phyloP scores from a whole-genome alignment of 352 stramenopile species.

The Pythium rishiriense region DNA sequence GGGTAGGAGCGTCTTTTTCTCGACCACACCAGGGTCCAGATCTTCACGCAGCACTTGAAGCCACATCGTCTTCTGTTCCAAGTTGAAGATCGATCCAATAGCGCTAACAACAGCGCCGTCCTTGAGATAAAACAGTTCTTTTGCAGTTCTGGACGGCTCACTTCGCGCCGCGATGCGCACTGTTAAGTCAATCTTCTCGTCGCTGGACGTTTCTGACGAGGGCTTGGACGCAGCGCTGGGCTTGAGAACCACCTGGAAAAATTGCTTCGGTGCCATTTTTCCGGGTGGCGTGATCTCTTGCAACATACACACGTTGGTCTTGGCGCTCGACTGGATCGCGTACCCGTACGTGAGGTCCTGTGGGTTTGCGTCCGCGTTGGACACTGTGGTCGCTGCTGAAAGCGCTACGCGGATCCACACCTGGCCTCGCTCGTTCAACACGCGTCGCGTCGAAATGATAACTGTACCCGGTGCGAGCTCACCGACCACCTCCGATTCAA shows the following conservation, averaged over 20 bases:
- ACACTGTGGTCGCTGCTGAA: conserved; percentile 10
- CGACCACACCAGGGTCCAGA: conserved; percentile 45
- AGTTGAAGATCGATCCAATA: conserved; percentile 56
- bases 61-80: conserved; percentile 53
- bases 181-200: not conserved
- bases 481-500: conserved; percentile 57
- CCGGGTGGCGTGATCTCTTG: conserved; percentile 60
- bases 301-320: conserved; percentile 77
- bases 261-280: conserved; percentile 60
- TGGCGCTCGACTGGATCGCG: conserved; percentile 74
- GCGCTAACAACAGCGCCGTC: conserved; percentile 49
- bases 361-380: conserved; percentile 18
- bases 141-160: conserved; percentile 40
- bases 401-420: conserved; percentile 73
- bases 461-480: conserved; percentile 54
- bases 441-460: conserved; percentile 46
- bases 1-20: conserved; percentile 30
- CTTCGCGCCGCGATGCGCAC: conserved; percentile 31
- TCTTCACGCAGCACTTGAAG: conserved; percentile 60
- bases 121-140: conserved; percentile 56
- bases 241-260: conserved; percentile 46
- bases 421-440: conserved; percentile 53
- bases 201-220: not conserved
- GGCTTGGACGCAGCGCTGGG: not conserved
- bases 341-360: conserved; percentile 60